phyloP scores from a whole-genome alignment of 768 basidiomycete genomes.

The Amanita pallidorosea region DNA sequence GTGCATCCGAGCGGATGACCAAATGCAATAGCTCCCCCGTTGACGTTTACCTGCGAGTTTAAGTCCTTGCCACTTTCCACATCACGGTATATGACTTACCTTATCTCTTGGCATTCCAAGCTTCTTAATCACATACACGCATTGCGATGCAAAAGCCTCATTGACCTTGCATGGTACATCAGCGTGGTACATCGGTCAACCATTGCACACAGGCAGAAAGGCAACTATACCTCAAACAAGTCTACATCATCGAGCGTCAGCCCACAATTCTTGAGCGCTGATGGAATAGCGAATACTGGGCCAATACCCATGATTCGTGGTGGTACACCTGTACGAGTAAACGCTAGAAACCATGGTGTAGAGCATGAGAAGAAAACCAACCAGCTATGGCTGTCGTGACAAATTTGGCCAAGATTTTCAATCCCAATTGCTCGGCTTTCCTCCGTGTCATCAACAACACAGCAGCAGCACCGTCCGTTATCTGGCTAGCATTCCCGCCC shows the following conservation, averaged over 20 bases:
- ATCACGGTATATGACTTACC: slow-evolving; percentile 12
- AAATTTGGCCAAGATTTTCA: slow-evolving; percentile 70
- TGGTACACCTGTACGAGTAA: slow-evolving; percentile 38
- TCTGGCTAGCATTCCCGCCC: slow-evolving; percentile 79
- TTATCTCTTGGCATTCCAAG: slow-evolving; percentile 38
- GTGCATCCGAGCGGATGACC: slow-evolving; percentile 80
- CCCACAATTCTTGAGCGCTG: slow-evolving; percentile 57
- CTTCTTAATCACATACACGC: slow-evolving; percentile 58
- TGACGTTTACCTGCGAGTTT: slow-evolving; percentile 58
- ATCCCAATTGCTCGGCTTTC: slow-evolving; percentile 67
- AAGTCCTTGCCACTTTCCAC: neutral
- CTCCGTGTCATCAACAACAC: slow-evolving; percentile 71
- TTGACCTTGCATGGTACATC: slow-evolving; percentile 49
- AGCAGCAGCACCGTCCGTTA: slow-evolving; percentile 78
- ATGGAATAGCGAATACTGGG: slow-evolving; percentile 76
- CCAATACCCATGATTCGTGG: slow-evolving; percentile 88
- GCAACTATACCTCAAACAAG: slow-evolving; percentile 53
- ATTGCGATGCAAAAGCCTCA: slow-evolving; percentile 85
- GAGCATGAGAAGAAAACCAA: slow-evolving; percentile 12
- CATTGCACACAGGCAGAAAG: neutral
- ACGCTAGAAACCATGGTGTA: neutral
- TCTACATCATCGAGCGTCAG: slow-evolving; percentile 63
- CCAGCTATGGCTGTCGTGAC: slow-evolving; percentile 64
- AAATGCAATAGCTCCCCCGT: slow-evolving; percentile 85
- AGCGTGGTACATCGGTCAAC: neutral